Evolutionary conservation across 2,329 filamentous ascomycete genomes (phyloP), one percentile per base, ranked within the genome.

Genomic region (Sclerotinia trifoliorum): DNA sequence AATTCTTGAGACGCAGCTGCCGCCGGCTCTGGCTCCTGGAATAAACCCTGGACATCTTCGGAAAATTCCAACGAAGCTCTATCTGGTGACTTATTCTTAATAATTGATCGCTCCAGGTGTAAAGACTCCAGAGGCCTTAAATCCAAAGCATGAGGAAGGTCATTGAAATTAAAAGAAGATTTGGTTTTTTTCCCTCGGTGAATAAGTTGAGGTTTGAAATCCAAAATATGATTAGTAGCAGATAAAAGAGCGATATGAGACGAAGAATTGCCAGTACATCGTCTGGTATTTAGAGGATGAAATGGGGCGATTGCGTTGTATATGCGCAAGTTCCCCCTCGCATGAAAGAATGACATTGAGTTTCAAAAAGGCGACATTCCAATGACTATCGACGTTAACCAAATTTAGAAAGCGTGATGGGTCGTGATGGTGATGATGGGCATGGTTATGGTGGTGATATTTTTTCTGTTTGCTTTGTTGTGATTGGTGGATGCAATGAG

Each of bases 111-210:
- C 42, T 81, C 77, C 17, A 77, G 69, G 66, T 73, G 68, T 11
- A 77, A 72, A 21, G 77, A 75, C 42, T 78, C 76, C 35, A 80
- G 67, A 11, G 65, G 56, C 29, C 21, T 62, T 24, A 56, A n/a
- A n/a, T 65, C 52, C 5, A 60, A 26, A 5, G 8, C 39, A 46
- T 46, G 71, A 6, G 86, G 85, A 44, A 89, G 79, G 63, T 88
- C 86, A 13, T 84, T 81, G 5, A 88, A 79, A 69, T 79, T 84
- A 72, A 88, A 72, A 1, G 82, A 83, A 3, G 84, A 82, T 74
- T 77, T 83, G 6, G 83, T 86, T 78, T 85, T 87, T 76, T 85
- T 86, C 69, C 84, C 83, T 75, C 85, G 80, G 51, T 73, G 49
- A 6, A 65, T 44, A 44, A 32, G 1, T 32, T 17, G 62, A 55